These are phyloP conservation scores for Rachicladosporium sp. DNA, from an alignment of 2,329 filamentous ascomycete species.

Conservation along the genomic window DNA sequence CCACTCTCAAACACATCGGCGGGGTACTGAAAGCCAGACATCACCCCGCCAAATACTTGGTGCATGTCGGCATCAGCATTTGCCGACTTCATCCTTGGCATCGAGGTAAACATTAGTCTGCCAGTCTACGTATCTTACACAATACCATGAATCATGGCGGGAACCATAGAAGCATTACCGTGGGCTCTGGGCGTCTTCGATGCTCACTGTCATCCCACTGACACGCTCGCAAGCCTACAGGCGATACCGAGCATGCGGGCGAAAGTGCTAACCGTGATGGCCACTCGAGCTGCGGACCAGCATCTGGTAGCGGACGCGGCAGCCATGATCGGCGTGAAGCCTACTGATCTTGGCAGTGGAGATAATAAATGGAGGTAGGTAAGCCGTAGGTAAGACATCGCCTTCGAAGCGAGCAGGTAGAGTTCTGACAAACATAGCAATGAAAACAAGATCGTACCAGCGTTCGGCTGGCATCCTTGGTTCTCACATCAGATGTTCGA, in stretches of 20 bases:
- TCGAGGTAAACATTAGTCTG: too few species aligned
- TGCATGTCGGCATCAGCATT: too few species aligned
- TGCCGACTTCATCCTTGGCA: too few species aligned
- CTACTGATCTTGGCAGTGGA: conserved; percentile 8
- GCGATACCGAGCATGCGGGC: conserved; percentile 54
- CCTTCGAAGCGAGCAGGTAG: neutral
- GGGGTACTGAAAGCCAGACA: too few species aligned
- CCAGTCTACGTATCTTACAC: too few species aligned
- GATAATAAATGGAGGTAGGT: conserved; percentile 23
- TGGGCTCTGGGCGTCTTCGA: conserved; percentile 64
- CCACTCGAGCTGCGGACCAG: conserved; percentile 64
- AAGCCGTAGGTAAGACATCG: conserved; percentile 8
- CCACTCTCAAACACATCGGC: too few species aligned
- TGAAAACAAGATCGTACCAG: conserved; percentile 46
- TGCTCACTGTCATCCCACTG: conserved; percentile 75
- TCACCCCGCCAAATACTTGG: too few species aligned
- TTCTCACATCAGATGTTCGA: conserved; percentile 67
- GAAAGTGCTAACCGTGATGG: conserved; percentile 59
- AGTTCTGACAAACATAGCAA: conserved; percentile 9
- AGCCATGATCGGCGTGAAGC: conserved; percentile 37
- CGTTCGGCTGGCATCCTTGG: conserved; percentile 85
- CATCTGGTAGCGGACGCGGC: conserved; percentile 55
- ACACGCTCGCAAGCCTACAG: conserved; percentile 53
- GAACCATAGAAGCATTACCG: conserved; percentile 34
- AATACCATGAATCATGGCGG: too few species aligned